Evolutionary conservation across 202 grass and related monocot genomes (phyloP).

Genomic region (Carex sylvatica): DNA sequence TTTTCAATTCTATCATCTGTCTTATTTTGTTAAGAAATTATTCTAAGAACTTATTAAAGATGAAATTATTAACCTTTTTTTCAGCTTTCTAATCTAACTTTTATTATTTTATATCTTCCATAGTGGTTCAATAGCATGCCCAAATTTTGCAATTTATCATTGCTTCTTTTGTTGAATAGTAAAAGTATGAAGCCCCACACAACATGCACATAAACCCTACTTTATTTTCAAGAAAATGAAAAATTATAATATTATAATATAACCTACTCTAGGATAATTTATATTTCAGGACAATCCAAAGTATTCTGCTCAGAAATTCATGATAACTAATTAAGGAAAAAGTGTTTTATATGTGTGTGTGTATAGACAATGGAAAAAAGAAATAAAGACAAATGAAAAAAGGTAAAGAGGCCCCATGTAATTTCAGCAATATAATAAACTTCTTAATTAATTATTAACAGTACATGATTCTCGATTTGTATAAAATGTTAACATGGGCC

Average conservation of each 20-base stretch:
- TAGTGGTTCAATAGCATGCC: neutral
- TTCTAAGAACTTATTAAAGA: neutral
- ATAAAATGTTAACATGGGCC: neutral
- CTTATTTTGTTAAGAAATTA: too few relatives aligned
- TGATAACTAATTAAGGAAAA: neutral
- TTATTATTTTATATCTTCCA: too few relatives aligned
- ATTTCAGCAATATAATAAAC: neutral
- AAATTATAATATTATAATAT: neutral
- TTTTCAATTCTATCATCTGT: too few relatives aligned
- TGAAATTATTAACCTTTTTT: too few relatives aligned
- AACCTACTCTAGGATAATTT: neutral
- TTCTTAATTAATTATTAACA: neutral
- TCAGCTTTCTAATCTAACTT: too few relatives aligned
- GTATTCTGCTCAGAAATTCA: neutral
- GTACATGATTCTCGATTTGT: neutral
- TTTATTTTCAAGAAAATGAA: neutral
- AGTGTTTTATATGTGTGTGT: neutral
- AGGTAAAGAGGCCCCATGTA: neutral
- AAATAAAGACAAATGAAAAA: neutral
- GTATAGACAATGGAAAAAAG: neutral
- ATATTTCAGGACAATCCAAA: neutral
- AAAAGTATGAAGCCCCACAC: neutral
- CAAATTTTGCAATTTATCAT: neutral
- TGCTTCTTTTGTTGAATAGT: neutral
- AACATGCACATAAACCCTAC: constrained; percentile 1